Evolutionary conservation across 192 early-diverging fungal genomes (phyloP), one percentile per base, ranked within the genome.

Genomic region (Coemansia sp.): DNA sequence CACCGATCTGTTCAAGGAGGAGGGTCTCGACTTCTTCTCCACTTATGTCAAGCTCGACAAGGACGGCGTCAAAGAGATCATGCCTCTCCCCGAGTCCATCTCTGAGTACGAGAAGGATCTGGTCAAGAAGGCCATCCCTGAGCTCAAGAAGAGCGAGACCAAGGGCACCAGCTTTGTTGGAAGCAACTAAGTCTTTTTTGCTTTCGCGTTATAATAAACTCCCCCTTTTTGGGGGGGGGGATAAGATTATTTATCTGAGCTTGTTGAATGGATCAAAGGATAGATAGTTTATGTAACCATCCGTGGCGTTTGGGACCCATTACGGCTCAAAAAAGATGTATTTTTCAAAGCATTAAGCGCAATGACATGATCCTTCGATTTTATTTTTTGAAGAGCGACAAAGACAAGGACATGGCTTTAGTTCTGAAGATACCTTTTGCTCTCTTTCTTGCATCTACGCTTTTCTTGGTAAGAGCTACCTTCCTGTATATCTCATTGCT

Each of bases 71-170:
- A 84, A 85, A 71, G 92, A 94, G 86, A 91, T 99, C 61, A 84
- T 92, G 69, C 85, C 86, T 23, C 68, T 99, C 58, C 93, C 92
- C 29, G 67, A 85, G 35, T 58, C 39, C 64, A 67, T 96, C 59
- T 86, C 89, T 40, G 87, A 77, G 62, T 96, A 92, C 75, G 97
- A 99, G 87, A 80, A 94, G 83, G 85, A 90, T 59, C 85, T 99
- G 28, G 84, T 94, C 70, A 72, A 87, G 45, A 90, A 81, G 33
- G 93, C 91, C 67, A 79, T 95, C 52, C 91, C 93, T 30, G 95
- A 99, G 85, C 88, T 99, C 58, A 90, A 91, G 87, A 86, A 84
- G 68, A 99, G 94, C 87, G 95, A 97, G 79, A 71, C 68, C 66
- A 97, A 97, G 91, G 97, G 97, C 63, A 55, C 66, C 34, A 48